Base-by-base conservation (phyloP, 768 basidiomycete species). In the Phanerodontia chrysosporium region DNA sequence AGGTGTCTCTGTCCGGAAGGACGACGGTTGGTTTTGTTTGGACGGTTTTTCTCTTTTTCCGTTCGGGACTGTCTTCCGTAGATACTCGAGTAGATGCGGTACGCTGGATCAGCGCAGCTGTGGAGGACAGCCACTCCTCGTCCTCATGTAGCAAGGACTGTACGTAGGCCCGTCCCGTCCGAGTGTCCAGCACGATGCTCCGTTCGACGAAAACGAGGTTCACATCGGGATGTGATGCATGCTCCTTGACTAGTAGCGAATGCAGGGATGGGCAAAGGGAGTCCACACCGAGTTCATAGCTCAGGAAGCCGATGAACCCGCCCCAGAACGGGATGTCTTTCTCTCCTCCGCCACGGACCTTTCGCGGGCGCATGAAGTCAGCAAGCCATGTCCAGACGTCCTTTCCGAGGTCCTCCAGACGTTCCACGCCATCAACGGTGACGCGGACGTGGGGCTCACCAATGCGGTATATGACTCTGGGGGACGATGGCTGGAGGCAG, bases 171-270 rank as follows among this genome's bases (percentile, higher is more conserved):
- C 73, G 72, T 12, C 79, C 77, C 0, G 79, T 78, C 18, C 70
- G 65, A 21, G 70, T 72, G 69, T 93, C 90, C 16, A 90, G 58
- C 21, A 92, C 82, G 57, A 93, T 72, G 67, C 88, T 90, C 55
- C 90, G 83, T 64, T 92, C 89, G 10, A 92, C 86, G 62, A 89
- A 90, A 9, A 88, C 75, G 16, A 92, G 71, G 57, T 89, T 89
- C 36, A 90, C 78, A 70, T 92, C 91, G 1, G 88, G 83, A 66
- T 89, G 86, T 28, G 69, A 69, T 18, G 53, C 28, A 67, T 69
- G n/a, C 35, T 58, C 42, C 49, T 61, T 58, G 35, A 22, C 24
- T 5, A 22, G 28, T 14, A 36, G 44, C 18, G 32, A 48, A 36
- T 70, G 72, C 27, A 78, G 69, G 55, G 77, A 72, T 51, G 86